Evolutionary conservation across 1,139 yeast species (phyloP).

Genomic region (Insectozyma bohioensis): DNA sequence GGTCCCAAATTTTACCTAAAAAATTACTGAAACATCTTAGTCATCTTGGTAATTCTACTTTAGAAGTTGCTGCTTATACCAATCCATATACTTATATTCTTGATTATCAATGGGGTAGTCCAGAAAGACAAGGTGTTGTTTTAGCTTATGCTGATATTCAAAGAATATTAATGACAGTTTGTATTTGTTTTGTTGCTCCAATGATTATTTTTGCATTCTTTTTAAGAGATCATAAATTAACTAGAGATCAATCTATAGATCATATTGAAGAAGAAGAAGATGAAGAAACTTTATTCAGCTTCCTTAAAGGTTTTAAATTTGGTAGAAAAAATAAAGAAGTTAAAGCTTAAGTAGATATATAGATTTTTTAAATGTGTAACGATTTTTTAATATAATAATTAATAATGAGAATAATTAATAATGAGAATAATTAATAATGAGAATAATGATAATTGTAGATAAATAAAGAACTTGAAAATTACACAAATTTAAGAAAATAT

Average conservation of each 20-base stretch:
- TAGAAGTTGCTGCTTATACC: conserved; percentile 29
- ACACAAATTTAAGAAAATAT: no score
- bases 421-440: neutral
- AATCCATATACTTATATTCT: conserved; percentile 29
- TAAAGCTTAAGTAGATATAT: conserved; percentile 1
- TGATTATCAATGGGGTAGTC: conserved; percentile 32
- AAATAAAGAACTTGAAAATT: no score
- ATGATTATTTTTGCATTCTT: conserved; percentile 30
- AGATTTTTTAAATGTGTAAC: neutral
- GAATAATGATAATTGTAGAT: no score
- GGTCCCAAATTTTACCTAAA: conserved; percentile 32
- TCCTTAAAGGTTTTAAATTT: conserved; percentile 6
- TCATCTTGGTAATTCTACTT: conserved; percentile 20
- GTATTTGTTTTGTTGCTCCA: conserved; percentile 34
- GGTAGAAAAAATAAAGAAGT: conserved; percentile 5
- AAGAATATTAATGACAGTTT: conserved; percentile 30
- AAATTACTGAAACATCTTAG: conserved; percentile 10
- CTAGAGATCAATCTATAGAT: conserved; percentile 22
- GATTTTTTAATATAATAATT: no score
- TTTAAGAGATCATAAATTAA: conserved; percentile 34
- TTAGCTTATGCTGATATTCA: conserved; percentile 35
- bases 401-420: no score
- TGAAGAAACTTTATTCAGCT: conserved; percentile 10
- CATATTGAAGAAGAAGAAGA: conserved; percentile 12
- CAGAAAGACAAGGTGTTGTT: conserved; percentile 31